Evolutionary conservation across 1,284 basidiomycete species (phyloP), one percentile per base, ranked within the genome.

Genomic region (Ustilago sp.): DNA sequence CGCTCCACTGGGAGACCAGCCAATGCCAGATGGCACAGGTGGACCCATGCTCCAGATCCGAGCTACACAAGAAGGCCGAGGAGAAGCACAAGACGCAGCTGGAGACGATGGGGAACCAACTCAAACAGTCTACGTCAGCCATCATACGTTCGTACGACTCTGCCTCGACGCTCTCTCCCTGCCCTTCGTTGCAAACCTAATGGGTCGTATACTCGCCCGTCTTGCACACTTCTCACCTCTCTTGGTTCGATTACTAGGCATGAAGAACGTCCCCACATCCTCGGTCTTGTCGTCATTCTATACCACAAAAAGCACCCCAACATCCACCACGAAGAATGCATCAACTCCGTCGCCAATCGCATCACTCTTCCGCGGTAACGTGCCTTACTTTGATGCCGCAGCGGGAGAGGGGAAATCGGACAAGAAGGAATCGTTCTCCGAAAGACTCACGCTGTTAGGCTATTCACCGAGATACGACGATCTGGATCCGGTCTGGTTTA

Each of bases 401-500:
- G 32, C 34, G 9, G 31, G 15, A 34, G 23, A 35, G 6, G 45
- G n/a, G 3, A 53, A 43, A 31, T n/a, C 43, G 43, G 8, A 39
- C 4, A n/a, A 38, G 9, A 13, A 54, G 31, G 50, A 43, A 31
- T 32, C 59, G n/a, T 45, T 71, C 36, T 28, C 48, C 13, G 55
- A 72, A 5, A 58, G 59, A 11, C 54, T 71, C 13, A 64, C 64
- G 7, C 19, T 67, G 53, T 43, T 70, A 2, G 57, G 60, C 50
- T 51, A 57, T 12, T 58, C 55, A 47, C n/a, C 48, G 41, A 34
- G 63, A 6, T 78, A 76, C 41, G 77, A 81, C 48, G 79, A 84
- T 17, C 66, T 83, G 19, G 83, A 85, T 36, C 80, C 82, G 2
- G 74, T 84, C 1, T 85, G 83, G 83, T 84, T 59, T 56, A 63